These are phyloP conservation scores for Phyllosticta ampelicida DNA, from an alignment of 2,329 filamentous ascomycete genomes.

Conservation along the genomic window DNA sequence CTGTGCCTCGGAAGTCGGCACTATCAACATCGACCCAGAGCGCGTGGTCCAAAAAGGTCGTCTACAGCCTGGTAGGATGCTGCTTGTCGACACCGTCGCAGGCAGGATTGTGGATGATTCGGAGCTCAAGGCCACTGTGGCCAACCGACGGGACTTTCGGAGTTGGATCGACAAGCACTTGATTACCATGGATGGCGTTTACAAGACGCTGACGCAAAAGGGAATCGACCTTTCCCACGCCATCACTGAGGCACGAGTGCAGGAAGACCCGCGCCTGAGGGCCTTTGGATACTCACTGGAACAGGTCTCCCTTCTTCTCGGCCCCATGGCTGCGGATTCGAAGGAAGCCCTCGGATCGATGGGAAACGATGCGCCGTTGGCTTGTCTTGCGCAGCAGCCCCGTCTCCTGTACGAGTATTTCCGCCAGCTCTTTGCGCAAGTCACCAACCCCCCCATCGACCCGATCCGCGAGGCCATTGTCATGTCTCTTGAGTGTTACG, in stretches of 20 bases:
- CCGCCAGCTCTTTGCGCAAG: conserved; percentile 92
- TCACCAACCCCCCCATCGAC: conserved; percentile 95
- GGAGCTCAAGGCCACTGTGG: conserved; percentile 80
- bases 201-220: conserved; percentile 49
- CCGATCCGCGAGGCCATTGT: conserved; percentile 95
- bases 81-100: conserved; percentile 82
- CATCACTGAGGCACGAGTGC: conserved; percentile 59
- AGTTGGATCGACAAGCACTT: conserved; percentile 80
- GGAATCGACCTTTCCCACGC: conserved; percentile 54
- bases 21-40: conserved; percentile 84
- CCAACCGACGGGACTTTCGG: conserved; percentile 79
- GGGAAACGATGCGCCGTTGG: conserved; percentile 92
- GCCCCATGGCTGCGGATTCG: conserved; percentile 92
- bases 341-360: conserved; percentile 96
- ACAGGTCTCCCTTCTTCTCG: conserved; percentile 83
- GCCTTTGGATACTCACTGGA: conserved; percentile 93
- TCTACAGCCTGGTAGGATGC: conserved; percentile 88
- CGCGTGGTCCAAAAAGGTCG: conserved; percentile 85
- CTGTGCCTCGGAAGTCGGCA: conserved; percentile 92
- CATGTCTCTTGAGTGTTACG: conserved; percentile 95
- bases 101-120: conserved; percentile 91
- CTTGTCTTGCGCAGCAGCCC: conserved; percentile 81
- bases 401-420: conserved; percentile 93
- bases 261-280: conserved; percentile 73
- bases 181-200: conserved; percentile 66